phyloP scores from a whole-genome alignment of 1,139 yeast species.

The Hemisphaericaspora xylanilytica region DNA sequence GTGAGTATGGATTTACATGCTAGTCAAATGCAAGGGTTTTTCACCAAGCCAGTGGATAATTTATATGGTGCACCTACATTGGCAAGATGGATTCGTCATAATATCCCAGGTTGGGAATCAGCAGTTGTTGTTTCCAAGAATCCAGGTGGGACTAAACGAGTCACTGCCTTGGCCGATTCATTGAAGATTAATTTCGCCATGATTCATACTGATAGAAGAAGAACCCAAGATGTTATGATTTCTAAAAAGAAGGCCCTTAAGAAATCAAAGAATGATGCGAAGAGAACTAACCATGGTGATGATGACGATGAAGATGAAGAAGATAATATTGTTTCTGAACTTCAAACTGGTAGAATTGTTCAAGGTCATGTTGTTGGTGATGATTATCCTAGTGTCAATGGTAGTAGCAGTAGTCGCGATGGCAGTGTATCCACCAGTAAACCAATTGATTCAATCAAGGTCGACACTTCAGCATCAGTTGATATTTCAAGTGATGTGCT shows the following conservation, averaged over 20 bases:
- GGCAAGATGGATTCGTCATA: slow-evolving; percentile 93
- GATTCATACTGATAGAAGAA: slow-evolving; percentile 97
- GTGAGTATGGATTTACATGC: slow-evolving; percentile 97
- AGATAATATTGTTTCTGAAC: slow-evolving; percentile 72
- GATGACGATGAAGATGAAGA: slow-evolving; percentile 50
- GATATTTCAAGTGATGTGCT: slow-evolving; percentile 50
- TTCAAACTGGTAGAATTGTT: slow-evolving; percentile 93
- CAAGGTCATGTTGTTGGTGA: slow-evolving; percentile 98
- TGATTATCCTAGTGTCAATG: slow-evolving; percentile 34
- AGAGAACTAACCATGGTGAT: slow-evolving; percentile 9
- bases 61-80: slow-evolving; percentile 94
- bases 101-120: slow-evolving; percentile 75
- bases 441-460: background rate
- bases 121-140: slow-evolving; percentile 92
- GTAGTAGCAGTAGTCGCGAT: background rate
- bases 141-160: slow-evolving; percentile 98
- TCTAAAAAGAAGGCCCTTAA: slow-evolving; percentile 39
- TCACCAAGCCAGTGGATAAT: slow-evolving; percentile 95
- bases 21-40: slow-evolving; percentile 98
- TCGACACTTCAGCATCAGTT: slow-evolving; percentile 18
- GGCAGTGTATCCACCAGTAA: background rate
- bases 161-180: slow-evolving; percentile 94
- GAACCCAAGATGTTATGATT: slow-evolving; percentile 68
- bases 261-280: slow-evolving; percentile 15
- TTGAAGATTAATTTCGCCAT: slow-evolving; percentile 95